A percentile compares a stretch with the other conserved stretches of the same genome.
Conservation (phyloP, 805 yeast genomes). For the Ogataea nonfermentans region DNA sequence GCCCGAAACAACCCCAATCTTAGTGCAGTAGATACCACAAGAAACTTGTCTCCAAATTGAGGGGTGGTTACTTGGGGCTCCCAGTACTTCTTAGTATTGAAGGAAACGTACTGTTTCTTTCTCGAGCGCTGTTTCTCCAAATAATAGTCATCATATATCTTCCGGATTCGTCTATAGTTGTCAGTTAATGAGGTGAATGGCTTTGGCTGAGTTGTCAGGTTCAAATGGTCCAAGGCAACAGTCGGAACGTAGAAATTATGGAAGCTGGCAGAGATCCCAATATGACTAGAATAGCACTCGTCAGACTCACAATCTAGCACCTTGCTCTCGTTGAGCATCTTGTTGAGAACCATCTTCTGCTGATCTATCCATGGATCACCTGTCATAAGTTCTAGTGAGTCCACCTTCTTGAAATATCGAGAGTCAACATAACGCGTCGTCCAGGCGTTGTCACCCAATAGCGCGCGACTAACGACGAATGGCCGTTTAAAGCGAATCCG, state of each 20-base stretch:
- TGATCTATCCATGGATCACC: constrained; percentile 45
- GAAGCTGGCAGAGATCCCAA: constrained; percentile 38
- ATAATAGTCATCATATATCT: constrained; percentile 32
- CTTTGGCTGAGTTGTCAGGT: constrained; percentile 8
- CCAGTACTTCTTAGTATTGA: constrained; percentile 33
- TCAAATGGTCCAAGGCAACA: constrained; percentile 18
- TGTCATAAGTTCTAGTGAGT: constrained; percentile 43
- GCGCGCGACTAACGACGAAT: constrained; percentile 29
- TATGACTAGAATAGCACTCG: constrained; percentile 38
- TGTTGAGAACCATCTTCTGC: constrained; percentile 23
- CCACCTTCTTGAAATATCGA: constrained; percentile 47
- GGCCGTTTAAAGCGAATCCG: constrained; percentile 36
- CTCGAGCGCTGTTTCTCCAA: constrained; percentile 20
- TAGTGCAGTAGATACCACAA: constrained; percentile 44
- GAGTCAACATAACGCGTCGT: constrained; percentile 42
- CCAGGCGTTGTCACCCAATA: constrained; percentile 54
- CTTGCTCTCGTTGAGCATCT: constrained; percentile 41
- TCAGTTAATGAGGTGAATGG: constrained; percentile 26
- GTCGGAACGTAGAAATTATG: constrained; percentile 31
- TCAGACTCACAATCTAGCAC: constrained; percentile 40
- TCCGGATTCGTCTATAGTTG: constrained; percentile 28
- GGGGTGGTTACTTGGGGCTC: constrained; percentile 21
- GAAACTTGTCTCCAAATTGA: constrained; percentile 30
- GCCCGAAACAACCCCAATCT: constrained; percentile 45
- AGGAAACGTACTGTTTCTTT: constrained; percentile 22